Evolutionary conservation across 2,329 filamentous ascomycete species (phyloP).

Genomic region (Chaetomiaceae sp.): DNA sequence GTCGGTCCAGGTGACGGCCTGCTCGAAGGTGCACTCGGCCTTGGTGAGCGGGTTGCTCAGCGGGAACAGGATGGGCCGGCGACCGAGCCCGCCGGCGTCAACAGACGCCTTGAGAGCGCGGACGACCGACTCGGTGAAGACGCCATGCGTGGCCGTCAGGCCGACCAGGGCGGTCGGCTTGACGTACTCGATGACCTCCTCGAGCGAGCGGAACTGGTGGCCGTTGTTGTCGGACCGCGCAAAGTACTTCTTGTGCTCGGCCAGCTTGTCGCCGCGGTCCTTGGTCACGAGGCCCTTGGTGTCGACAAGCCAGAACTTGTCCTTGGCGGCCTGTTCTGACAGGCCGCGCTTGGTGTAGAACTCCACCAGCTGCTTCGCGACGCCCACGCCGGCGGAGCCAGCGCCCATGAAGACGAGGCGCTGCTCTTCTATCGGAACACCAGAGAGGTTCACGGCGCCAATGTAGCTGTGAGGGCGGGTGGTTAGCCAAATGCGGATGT

Average conservation of each 20-base stretch:
- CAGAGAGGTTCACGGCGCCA: constrained; percentile 73
- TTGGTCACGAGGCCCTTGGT: constrained; percentile 91
- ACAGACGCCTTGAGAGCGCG: constrained; percentile 61
- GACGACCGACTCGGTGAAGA: constrained; percentile 85
- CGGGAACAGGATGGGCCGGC: constrained; percentile 87
- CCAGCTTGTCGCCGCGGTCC: constrained; percentile 88
- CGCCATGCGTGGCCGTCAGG: constrained; percentile 86
- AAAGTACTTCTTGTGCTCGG: constrained; percentile 79
- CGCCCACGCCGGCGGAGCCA: constrained; percentile 90
- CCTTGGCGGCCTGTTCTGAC: constrained; percentile 76
- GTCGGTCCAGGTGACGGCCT: constrained; percentile 84
- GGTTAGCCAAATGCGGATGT: constrained; percentile 1
- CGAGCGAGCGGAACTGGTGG: constrained; percentile 69
- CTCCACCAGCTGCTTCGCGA: constrained; percentile 95
- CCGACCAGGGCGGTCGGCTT: constrained; percentile 93
- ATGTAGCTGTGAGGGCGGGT: constrained; percentile 45
- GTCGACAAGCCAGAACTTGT: constrained; percentile 96
- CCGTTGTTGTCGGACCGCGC: constrained; percentile 59
- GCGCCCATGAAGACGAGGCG: constrained; percentile 94
- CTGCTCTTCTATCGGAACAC: constrained; percentile 81
- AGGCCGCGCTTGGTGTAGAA: constrained; percentile 92
- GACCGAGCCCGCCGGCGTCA: constrained; percentile 59
- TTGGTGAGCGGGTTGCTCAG: constrained; percentile 94
- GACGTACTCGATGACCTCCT: constrained; percentile 90
- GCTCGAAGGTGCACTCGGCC: constrained; percentile 95